Base-by-base conservation (phyloP, 208 protist genomes). In the Crithidia sp. region DNA sequence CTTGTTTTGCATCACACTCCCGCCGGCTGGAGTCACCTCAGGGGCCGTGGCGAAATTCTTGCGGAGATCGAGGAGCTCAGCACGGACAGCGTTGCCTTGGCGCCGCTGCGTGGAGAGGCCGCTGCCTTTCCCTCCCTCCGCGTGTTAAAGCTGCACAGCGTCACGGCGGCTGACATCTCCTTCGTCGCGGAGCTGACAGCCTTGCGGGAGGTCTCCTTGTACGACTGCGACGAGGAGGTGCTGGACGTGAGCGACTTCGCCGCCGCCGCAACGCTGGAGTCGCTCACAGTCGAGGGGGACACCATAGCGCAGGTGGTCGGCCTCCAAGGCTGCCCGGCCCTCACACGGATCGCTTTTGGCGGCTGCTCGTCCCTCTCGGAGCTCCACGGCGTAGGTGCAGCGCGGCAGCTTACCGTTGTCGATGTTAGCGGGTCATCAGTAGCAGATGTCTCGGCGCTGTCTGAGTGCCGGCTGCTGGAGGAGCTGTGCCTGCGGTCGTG, bases 401-500 rank as follows among this genome's bases (percentile, higher is more conserved):
- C 54, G 4, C 3, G 1, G 9, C 2, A 19, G 7, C 53, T 69
- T 16, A 17, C n/a, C 19, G 13, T 41, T n/a, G 7, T 69, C 5
- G 40, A 52, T 40, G 41, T 36, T 0, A 69, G 37, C 53, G 50
- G 53, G 17, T 5, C 13, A 1, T 12, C 14, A 3, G 52, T 44
- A 7, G n/a, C 10, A 8, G 14, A 37, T 17, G 40, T 69, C 10
- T 8, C 52, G 1, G 19, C 19, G 10, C 37, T 69, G 8, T 14
- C 64, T 5, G 12, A 49, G 19, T 61, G 53, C 41, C 53, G 37
- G 7, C 28, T 40, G 13, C 52, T 60, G 41, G 64, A 69, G 53
- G 53, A 49, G 17, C 17, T 69, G 64, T 39, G 39, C 5, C 40
- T 69, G 1, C 10, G 53, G 3, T 67, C 61, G 49, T 69, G 36